Evolutionary conservation across 805 yeast species (phyloP).

Genomic region (Cyberlindnera petersonii): DNA sequence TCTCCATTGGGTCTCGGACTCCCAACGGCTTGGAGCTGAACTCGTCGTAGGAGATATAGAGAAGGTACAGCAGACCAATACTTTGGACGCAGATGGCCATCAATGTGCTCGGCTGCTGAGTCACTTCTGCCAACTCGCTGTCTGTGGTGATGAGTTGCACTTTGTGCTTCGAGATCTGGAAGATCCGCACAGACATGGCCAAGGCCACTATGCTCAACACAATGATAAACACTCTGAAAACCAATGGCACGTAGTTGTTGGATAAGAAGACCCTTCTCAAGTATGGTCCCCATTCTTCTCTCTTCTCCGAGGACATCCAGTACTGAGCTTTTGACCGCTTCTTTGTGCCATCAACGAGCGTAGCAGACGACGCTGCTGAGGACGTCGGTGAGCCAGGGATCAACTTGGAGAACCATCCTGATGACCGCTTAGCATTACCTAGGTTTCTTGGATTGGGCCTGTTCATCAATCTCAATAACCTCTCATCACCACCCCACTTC

Average conservation of each 20-base stretch:
- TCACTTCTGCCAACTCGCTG: constrained; percentile 31
- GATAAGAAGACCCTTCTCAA: constrained; percentile 56
- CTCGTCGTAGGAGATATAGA: constrained; percentile 86
- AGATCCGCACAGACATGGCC: constrained; percentile 64
- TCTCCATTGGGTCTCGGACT: constrained; percentile 76
- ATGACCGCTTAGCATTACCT: background rate
- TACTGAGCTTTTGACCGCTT: constrained; percentile 57
- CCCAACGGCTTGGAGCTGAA: constrained; percentile 91
- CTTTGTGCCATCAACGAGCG: constrained; percentile 25
- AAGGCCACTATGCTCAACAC: constrained; percentile 63
- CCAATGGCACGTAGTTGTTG: constrained; percentile 78
- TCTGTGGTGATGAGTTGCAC: constrained; percentile 11
- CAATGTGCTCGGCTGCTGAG: constrained; percentile 84
- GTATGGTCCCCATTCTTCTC: constrained; percentile 61
- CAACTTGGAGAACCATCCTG: no score
- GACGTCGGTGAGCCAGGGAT: constrained; percentile 8
- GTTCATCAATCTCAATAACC: constrained; percentile 50
- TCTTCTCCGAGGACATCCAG: constrained; percentile 63
- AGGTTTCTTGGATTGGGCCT: constrained; percentile 27
- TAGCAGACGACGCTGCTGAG: constrained; percentile 1
- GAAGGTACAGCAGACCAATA: constrained; percentile 69
- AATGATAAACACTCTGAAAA: constrained; percentile 59
- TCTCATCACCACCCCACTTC: constrained; percentile 69
- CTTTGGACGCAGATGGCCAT: constrained; percentile 89
- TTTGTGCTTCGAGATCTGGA: constrained; percentile 33